Conservation (phyloP, 768 basidiomycete genomes). For the Suillus subluteus region DNA sequence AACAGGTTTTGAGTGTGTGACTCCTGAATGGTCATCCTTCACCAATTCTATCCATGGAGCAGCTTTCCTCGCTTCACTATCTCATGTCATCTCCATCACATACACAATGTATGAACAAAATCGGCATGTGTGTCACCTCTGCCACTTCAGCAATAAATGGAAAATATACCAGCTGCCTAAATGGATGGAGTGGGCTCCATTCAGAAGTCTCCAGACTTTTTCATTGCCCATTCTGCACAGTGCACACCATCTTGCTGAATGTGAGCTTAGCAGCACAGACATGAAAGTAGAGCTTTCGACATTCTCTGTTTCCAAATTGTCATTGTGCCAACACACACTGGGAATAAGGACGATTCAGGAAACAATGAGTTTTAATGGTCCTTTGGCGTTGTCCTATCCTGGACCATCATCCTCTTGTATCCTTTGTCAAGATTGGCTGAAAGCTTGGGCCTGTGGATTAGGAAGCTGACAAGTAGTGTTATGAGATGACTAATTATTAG, state of each 20-base stretch:
- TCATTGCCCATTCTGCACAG: not conserved
- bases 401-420: not conserved
- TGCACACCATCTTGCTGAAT: not conserved
- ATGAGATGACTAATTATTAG: too few species aligned
- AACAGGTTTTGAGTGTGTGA: not conserved
- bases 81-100: not conserved
- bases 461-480: not conserved
- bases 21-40: not conserved
- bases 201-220: not conserved
- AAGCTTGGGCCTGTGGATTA: slow-evolving; percentile 1
- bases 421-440: slow-evolving; percentile 1
- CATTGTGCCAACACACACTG: not conserved
- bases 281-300: not conserved
- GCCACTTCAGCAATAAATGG: not conserved
- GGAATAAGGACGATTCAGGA: not conserved
- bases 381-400: not conserved
- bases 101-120: not conserved
- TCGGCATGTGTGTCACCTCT: not conserved
- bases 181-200: not conserved
- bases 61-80: not conserved
- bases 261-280: not conserved
- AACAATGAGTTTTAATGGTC: not conserved
- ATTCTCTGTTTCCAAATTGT: not conserved
- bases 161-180: not conserved
- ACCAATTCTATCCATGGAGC: not conserved